These are phyloP conservation scores for Apiospora koreana DNA, from an alignment of 2,329 filamentous ascomycete species.

Conservation along the genomic window DNA sequence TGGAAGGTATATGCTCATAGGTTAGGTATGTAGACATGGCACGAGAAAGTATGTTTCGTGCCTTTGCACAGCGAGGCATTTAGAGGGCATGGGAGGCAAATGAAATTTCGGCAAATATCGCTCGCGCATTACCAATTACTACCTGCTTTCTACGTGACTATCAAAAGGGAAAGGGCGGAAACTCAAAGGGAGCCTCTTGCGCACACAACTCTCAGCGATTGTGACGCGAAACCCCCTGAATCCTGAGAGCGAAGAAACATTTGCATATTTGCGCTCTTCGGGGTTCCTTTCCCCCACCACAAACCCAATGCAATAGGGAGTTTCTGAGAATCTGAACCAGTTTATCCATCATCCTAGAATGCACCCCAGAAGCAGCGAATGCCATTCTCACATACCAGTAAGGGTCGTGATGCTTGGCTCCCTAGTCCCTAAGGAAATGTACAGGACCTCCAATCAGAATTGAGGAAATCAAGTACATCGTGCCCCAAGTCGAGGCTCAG, in stretches of 20 bases:
- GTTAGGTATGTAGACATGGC: background rate
- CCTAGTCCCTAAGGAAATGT: background rate
- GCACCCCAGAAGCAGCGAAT: background rate
- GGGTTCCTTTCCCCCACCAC: background rate
- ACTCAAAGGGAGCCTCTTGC: background rate
- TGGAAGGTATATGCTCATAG: background rate
- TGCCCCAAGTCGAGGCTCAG: background rate
- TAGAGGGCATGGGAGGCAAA: too few relatives aligned
- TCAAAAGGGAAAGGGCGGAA: background rate
- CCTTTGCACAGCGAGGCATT: background rate
- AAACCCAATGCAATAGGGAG: background rate
- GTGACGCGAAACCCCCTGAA: background rate
- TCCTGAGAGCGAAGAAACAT: background rate
- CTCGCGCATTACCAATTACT: background rate
- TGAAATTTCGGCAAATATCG: background rate
- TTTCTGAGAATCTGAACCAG: background rate
- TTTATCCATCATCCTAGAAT: background rate
- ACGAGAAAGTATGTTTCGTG: background rate
- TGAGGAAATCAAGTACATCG: background rate
- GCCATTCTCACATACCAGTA: background rate
- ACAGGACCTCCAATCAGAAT: background rate
- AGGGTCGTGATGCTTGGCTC: background rate
- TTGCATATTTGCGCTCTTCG: background rate
- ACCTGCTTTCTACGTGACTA: background rate
- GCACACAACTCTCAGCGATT: background rate